phyloP scores from a whole-genome alignment of 352 stramenopile species.

The Phytophthora boehmeriae region DNA sequence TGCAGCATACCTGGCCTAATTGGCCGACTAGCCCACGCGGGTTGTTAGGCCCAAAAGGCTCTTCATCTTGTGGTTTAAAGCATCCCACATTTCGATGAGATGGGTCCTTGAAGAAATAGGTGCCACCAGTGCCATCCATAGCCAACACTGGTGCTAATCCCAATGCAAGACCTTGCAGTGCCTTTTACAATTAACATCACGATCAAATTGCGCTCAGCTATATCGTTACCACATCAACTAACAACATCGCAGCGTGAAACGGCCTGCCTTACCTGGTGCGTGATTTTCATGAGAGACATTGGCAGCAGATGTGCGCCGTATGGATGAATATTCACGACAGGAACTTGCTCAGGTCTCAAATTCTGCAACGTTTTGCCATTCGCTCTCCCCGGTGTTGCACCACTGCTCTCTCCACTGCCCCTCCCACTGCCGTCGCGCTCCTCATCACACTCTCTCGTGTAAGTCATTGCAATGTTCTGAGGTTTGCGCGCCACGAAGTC shows the following conservation, averaged over 20 bases:
- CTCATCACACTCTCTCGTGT: conserved; percentile 30
- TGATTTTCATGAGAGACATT: conserved; percentile 82
- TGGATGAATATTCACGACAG: conserved; percentile 78
- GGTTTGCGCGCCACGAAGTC: conserved; percentile 76
- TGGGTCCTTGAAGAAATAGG: conserved; percentile 97
- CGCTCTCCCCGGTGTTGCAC: conserved; percentile 3
- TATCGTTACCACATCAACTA: not conserved
- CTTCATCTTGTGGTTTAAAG: conserved; percentile 99
- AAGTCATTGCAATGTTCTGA: conserved; percentile 59
- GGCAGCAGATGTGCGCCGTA: conserved; percentile 80
- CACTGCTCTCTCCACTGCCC: conserved; percentile 18
- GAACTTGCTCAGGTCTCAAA: conserved; percentile 55
- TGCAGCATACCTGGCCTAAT: conserved; percentile 60
- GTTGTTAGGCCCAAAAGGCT: conserved; percentile 98
- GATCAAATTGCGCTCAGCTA: not conserved
- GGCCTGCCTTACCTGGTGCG: conserved; percentile 58
- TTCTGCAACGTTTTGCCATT: conserved; percentile 36
- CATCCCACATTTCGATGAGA: conserved; percentile 94
- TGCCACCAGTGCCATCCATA: conserved; percentile 97
- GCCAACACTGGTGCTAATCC: conserved; percentile 92
- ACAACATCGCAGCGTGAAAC: not conserved
- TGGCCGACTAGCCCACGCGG: conserved; percentile 91
- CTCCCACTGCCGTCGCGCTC: conserved; percentile 13
- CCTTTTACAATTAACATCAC: conserved; percentile 32
- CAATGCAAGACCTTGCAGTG: conserved; percentile 90